phyloP scores from a whole-genome alignment of 768 basidiomycete species.

The Rhodosporidiobolus odoratus region DNA sequence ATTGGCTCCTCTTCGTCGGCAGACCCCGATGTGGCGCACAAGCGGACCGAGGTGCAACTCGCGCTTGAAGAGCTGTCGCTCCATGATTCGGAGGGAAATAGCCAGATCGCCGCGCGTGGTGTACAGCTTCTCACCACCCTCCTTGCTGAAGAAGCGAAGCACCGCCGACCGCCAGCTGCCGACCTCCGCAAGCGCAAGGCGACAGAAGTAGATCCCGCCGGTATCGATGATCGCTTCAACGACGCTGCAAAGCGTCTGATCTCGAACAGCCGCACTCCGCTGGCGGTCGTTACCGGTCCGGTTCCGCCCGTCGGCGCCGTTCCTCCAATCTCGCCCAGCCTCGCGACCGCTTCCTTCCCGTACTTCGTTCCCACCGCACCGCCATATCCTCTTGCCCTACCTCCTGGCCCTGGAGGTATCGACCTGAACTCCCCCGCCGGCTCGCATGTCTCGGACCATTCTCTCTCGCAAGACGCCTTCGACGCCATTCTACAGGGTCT shows the following conservation, averaged over 20 bases:
- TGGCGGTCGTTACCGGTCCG: neutral
- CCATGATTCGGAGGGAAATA: neutral
- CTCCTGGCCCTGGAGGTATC: neutral
- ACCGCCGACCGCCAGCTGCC: slow-evolving; percentile 1
- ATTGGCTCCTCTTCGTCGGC: slow-evolving; percentile 26
- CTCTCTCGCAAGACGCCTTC: slow-evolving; percentile 16
- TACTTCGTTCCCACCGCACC: slow-evolving; percentile 18
- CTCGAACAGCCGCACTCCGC: neutral
- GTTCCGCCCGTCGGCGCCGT: neutral
- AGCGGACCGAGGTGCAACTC: slow-evolving; percentile 28
- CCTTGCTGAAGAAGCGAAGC: slow-evolving; percentile 35
- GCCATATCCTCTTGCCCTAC: neutral
- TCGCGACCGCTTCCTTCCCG: neutral
- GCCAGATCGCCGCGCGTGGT: slow-evolving; percentile 31
- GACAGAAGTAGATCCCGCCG: neutral
- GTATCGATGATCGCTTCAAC: neutral
- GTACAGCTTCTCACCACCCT: slow-evolving; percentile 30
- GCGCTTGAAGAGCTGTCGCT: slow-evolving; percentile 23
- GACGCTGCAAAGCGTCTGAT: slow-evolving; percentile 18
- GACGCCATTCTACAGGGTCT: slow-evolving; percentile 17
- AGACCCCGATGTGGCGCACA: slow-evolving; percentile 27
- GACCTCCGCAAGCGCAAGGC: slow-evolving; percentile 2
- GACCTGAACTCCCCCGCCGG: neutral
- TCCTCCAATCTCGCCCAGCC: neutral
- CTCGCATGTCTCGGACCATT: slow-evolving; percentile 8